Conservation (phyloP, 257 asterid species). For the Rubia yunnanensis region DNA sequence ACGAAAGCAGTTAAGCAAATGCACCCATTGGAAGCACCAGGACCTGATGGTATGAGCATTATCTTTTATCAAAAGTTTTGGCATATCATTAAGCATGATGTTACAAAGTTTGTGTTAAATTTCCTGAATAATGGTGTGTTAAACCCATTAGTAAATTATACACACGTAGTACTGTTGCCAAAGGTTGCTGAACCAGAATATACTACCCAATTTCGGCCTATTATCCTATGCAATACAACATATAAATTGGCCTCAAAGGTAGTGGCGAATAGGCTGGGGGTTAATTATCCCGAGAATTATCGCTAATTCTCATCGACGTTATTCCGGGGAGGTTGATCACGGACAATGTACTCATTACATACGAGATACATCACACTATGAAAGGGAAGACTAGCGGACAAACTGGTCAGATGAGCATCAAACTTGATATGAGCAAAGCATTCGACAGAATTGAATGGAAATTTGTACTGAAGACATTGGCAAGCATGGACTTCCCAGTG, state of each 20-base stretch:
- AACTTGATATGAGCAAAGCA: background rate
- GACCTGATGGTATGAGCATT: background rate
- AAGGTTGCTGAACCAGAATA: background rate
- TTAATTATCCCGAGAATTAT: background rate
- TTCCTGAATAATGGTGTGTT: background rate
- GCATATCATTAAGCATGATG: background rate
- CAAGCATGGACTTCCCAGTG: background rate
- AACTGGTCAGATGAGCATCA: background rate
- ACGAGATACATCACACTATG: background rate
- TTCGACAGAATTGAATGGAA: background rate
- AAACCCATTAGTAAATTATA: background rate
- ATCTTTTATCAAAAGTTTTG: background rate
- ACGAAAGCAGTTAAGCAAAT: background rate
- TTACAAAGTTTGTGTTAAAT: too few relatives aligned
- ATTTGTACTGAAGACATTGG: background rate
- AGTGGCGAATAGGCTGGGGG: background rate
- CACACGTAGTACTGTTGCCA: background rate
- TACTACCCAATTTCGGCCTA: background rate
- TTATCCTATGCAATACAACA: background rate
- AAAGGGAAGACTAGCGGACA: background rate
- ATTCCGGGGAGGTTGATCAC: background rate
- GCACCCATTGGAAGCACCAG: background rate
- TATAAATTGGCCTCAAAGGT: background rate
- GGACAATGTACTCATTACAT: background rate
- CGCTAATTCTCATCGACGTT: background rate